Conservation (phyloP, 140 eudicot species). For the Ambrosia hybrid region DNA sequence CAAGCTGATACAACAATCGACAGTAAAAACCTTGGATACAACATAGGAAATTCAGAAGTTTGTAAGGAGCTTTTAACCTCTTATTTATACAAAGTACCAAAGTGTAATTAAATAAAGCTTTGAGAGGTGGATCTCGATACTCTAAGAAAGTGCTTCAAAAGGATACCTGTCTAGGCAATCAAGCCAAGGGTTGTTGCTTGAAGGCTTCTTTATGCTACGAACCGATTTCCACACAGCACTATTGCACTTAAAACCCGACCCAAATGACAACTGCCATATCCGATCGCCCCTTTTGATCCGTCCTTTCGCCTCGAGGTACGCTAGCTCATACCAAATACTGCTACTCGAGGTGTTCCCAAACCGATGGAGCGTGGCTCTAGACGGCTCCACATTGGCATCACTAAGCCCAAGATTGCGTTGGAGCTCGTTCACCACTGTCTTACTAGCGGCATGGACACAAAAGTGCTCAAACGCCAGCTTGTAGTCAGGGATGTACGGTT, state of each 20-base stretch:
- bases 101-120: slow-evolving; percentile 30
- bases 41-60: slow-evolving; percentile 30
- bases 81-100: slow-evolving; percentile 32
- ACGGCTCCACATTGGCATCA: slow-evolving; percentile 76
- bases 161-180: slow-evolving; percentile 66
- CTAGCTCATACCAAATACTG: slow-evolving; percentile 95
- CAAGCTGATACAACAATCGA: slow-evolving; percentile 25
- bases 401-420: slow-evolving; percentile 82
- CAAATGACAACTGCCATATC: slow-evolving; percentile 85
- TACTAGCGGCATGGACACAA: slow-evolving; percentile 92
- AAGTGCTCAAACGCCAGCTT: slow-evolving; percentile 95
- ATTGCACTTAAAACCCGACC: slow-evolving; percentile 94
- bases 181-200: slow-evolving; percentile 74
- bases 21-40: slow-evolving; percentile 29
- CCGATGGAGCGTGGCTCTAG: slow-evolving; percentile 70
- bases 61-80: slow-evolving; percentile 38
- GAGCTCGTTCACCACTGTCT: slow-evolving; percentile 81
- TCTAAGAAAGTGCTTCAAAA: slow-evolving; percentile 40
- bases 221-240: slow-evolving; percentile 90
- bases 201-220: slow-evolving; percentile 55
- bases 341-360: slow-evolving; percentile 96
- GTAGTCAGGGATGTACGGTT: slow-evolving; percentile 92
- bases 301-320: slow-evolving; percentile 84
- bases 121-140: slow-evolving; percentile 16
- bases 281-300: slow-evolving; percentile 73